Base-by-base conservation (phyloP, 2,329 filamentous ascomycete genomes). In the Claviceps pazoutovae region DNA sequence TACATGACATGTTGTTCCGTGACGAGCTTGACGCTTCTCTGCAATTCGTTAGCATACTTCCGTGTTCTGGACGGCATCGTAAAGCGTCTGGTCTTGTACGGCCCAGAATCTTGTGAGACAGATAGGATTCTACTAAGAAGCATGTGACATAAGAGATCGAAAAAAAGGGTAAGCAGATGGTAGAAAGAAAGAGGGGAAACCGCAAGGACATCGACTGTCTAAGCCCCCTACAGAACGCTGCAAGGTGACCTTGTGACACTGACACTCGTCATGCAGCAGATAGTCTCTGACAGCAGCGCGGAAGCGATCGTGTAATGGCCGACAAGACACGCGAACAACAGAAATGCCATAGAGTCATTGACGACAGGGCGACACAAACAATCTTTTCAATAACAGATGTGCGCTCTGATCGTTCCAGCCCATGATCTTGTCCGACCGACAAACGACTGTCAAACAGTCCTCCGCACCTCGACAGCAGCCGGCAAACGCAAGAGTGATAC, bases 1-100 rank as follows among this genome's bases (percentile, higher is more conserved):
- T 80, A 94, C 88, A 89, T 86, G 70, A 89, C 79, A 66, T 83
- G 79, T 70, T 97, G 91, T 73, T 93, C 84, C 49, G 93, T 97
- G 60, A 96, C 79, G 72, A 98, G 81, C 79, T 91, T 94, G 70
- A 98, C 78, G 64, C 82, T 86, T 64, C 93, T 82, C 79, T 96
- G 86, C 62, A 84, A 8, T 37, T 52, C 49, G 60, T 68, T 61
- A 67, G 65, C 48, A 51, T 54, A 55, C 9, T 49, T 54, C 43
- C 50, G 52, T 16, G 50, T 54, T 36, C 53, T 43, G 14, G 50
- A 19, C 34, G 52, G 52, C 52, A 54, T 54, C 36, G 36, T 51
- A 37, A 13, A 23, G 46, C 39, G 21, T 43, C 46, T 19, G 19
- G 42, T 53, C 39, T 51, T 46, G 45, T 46, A 49, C 51, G 51